Conservation (phyloP, 2,329 filamentous ascomycete species). For the Penicillium verrucosum region DNA sequence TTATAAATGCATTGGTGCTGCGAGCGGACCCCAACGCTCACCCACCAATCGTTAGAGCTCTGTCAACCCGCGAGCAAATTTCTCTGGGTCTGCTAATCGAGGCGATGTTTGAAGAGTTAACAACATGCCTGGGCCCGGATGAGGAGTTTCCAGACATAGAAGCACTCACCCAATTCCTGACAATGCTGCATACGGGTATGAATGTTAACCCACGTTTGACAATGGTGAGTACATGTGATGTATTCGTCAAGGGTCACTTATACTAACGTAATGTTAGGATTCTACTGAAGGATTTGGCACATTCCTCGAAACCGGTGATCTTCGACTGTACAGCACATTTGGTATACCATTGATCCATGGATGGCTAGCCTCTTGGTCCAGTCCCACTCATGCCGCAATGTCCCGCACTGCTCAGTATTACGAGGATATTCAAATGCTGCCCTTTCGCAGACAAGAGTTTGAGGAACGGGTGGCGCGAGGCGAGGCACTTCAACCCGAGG, state of each 20-base stretch:
- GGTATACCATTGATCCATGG: conserved; percentile 85
- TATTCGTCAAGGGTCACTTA: background rate
- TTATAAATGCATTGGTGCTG: conserved; percentile 87
- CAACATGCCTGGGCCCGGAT: conserved; percentile 68
- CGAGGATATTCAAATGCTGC: conserved; percentile 84
- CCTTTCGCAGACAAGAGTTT: conserved; percentile 85
- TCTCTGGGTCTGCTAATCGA: conserved; percentile 82
- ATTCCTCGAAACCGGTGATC: conserved; percentile 83
- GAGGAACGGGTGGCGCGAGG: conserved; percentile 69
- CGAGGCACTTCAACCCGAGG: conserved; percentile 62
- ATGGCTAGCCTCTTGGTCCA: conserved; percentile 71
- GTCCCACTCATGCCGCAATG: conserved; percentile 67
- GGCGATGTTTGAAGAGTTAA: conserved; percentile 88
- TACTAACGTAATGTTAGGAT: conserved; percentile 24
- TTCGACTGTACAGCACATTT: conserved; percentile 89
- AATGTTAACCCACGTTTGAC: conserved; percentile 94
- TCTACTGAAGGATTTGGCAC: conserved; percentile 56
- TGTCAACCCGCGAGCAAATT: conserved; percentile 79
- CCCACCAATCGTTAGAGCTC: conserved; percentile 71
- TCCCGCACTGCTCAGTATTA: conserved; percentile 75
- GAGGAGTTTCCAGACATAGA: conserved; percentile 77
- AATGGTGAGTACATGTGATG: conserved; percentile 42
- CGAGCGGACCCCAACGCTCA: conserved; percentile 67
- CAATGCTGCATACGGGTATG: conserved; percentile 91
- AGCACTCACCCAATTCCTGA: conserved; percentile 82